Evolutionary conservation across 2,329 filamentous ascomycete genomes (phyloP).

Genomic region (Erysiphe pulchra): DNA sequence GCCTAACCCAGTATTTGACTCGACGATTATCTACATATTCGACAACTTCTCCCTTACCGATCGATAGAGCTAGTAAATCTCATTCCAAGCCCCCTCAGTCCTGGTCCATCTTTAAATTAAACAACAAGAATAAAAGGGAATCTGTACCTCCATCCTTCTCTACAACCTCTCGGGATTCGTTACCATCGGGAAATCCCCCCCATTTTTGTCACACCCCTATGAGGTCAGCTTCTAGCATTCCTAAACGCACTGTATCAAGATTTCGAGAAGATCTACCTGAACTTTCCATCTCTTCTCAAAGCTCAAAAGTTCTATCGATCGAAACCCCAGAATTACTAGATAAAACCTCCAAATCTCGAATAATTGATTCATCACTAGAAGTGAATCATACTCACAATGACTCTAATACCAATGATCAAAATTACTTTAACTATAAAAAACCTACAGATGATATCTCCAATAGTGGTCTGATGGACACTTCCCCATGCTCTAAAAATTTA

Average conservation of each 20-base stretch:
- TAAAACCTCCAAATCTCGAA: constrained; percentile 5
- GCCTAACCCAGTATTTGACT: neutral
- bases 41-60: neutral
- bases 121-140: constrained; percentile 24
- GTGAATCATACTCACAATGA: constrained; percentile 17
- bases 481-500: constrained; percentile 26
- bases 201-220: constrained; percentile 9
- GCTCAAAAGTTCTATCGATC: constrained; percentile 56
- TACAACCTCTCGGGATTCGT: constrained; percentile 75
- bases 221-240: constrained; percentile 18
- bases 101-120: constrained; percentile 40
- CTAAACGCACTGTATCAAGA: constrained; percentile 64
- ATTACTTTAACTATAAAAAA: no score
- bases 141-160: constrained; percentile 54
- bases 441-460: neutral
- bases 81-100: constrained; percentile 13
- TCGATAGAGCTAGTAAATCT: neutral
- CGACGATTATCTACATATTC: neutral
- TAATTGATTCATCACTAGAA: constrained; percentile 6
- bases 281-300: constrained; percentile 59
- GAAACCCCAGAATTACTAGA: constrained; percentile 23
- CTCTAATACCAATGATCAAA: no score
- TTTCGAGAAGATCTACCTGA: constrained; percentile 86
- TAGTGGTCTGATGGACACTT: constrained; percentile 9
- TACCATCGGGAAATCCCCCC: constrained; percentile 19